These are phyloP conservation scores for Boletus reticuloceps DNA, from an alignment of 768 basidiomycete species.

Conservation along the genomic window DNA sequence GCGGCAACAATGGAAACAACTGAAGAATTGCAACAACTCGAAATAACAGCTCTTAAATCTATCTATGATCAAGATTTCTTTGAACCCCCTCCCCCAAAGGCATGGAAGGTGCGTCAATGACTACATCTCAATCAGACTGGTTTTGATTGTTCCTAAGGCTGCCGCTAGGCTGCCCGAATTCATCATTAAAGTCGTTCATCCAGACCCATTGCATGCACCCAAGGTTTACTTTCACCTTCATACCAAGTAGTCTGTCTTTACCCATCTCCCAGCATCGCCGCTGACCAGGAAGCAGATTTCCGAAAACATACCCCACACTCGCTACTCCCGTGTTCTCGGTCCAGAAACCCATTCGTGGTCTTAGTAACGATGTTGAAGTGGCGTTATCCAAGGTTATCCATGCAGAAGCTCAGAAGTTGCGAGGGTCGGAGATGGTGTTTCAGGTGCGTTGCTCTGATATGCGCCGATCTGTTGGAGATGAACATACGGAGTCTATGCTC, in stretches of 20 bases:
- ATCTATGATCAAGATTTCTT: constrained; percentile 81
- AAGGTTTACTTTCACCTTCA: constrained; percentile 67
- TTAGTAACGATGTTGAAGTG: constrained; percentile 54
- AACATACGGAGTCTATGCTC: background rate
- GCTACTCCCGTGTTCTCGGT: constrained; percentile 67
- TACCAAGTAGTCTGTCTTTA: constrained; percentile 50
- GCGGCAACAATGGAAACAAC: constrained; percentile 59
- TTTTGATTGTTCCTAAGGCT: constrained; percentile 41
- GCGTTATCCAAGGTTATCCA: constrained; percentile 60
- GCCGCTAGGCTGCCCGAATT: constrained; percentile 73
- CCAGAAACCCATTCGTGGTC: constrained; percentile 59
- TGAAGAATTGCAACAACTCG: constrained; percentile 63
- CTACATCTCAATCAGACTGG: constrained; percentile 1
- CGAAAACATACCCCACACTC: constrained; percentile 77
- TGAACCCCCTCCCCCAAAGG: constrained; percentile 70
- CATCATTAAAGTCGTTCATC: constrained; percentile 67
- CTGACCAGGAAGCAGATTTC: constrained; percentile 48
- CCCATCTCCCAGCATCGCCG: background rate
- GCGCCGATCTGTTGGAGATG: background rate
- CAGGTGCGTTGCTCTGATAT: constrained; percentile 43
- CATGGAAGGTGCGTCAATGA: constrained; percentile 64
- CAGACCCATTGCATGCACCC: constrained; percentile 50
- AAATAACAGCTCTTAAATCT: constrained; percentile 76
- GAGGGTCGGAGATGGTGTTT: constrained; percentile 78
- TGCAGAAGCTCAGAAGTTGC: constrained; percentile 58